Conservation (phyloP, 768 basidiomycete species). For the Cystofilobasidium capitatum region DNA sequence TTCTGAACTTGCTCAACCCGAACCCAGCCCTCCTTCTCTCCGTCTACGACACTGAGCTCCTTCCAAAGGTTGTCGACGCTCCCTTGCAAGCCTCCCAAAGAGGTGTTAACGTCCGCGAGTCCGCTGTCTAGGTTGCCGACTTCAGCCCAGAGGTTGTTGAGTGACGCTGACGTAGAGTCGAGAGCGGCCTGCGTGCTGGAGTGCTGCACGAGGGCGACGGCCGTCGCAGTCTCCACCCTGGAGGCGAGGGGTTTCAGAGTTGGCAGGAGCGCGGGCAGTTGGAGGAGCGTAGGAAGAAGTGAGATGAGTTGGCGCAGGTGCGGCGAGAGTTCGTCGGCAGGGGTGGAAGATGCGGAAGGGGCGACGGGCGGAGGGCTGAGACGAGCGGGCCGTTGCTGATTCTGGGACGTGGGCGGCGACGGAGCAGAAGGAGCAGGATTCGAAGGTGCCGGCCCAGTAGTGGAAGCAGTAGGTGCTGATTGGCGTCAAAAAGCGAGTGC, state of each 20-base stretch:
- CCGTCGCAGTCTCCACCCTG: not conserved
- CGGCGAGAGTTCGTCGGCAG: not conserved
- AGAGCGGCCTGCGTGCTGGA: not conserved
- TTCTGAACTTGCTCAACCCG: not conserved
- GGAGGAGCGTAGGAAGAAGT: not conserved
- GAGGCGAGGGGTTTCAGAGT: not conserved
- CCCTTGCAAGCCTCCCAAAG: not conserved
- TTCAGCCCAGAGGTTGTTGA: slow-evolving; percentile 2
- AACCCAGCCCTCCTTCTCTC: not conserved
- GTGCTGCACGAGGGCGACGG: not conserved
- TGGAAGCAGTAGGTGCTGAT: too few species aligned
- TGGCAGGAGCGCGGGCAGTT: not conserved
- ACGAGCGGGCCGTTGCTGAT: not conserved
- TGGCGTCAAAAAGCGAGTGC: too few species aligned
- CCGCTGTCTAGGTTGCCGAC: not conserved
- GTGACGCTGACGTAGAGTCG: not conserved
- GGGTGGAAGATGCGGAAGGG: not conserved
- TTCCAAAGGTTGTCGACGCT: not conserved
- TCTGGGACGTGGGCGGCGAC: not conserved
- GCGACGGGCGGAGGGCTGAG: not conserved
- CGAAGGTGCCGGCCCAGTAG: too few species aligned
- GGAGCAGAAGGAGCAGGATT: not conserved
- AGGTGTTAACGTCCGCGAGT: not conserved
- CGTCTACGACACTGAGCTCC: not conserved
- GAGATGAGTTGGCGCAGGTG: not conserved